These are phyloP conservation scores for Schizochytrium sp. DNA, from an alignment of 108 stramenopile genomes.

Conservation along the genomic window DNA sequence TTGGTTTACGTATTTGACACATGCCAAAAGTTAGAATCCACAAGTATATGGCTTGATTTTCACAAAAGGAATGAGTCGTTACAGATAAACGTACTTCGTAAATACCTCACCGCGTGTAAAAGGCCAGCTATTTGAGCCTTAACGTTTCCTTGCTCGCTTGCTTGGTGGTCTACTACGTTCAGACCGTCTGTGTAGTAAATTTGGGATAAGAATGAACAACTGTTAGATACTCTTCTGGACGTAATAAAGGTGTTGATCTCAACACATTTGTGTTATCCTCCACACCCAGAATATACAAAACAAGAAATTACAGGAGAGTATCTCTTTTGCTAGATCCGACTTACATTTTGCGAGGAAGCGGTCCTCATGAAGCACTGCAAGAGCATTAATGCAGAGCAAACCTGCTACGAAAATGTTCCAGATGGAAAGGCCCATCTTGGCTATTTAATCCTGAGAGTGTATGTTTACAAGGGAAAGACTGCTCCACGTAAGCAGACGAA, in stretches of 20 bases:
- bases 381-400: slow-evolving; percentile 46
- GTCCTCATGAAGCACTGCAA: slow-evolving; percentile 48
- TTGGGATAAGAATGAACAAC: too few relatives aligned
- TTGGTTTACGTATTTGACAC: background rate
- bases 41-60: background rate
- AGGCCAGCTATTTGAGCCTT: slow-evolving; percentile 50
- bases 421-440: slow-evolving; percentile 25
- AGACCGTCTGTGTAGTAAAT: slow-evolving; percentile 11
- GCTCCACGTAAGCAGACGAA: too few relatives aligned
- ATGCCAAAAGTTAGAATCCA: background rate
- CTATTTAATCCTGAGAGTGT: background rate
- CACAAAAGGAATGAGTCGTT: background rate
- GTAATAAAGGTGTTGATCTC: background rate
- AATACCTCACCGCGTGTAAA: slow-evolving; percentile 58
- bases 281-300: too few relatives aligned
- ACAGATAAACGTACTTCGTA: slow-evolving; percentile 39
- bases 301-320: too few relatives aligned
- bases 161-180: slow-evolving; percentile 26
- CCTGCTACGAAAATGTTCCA: slow-evolving; percentile 50
- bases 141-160: slow-evolving; percentile 47
- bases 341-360: slow-evolving; percentile 53
- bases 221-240: background rate
- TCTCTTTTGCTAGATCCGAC: background rate
- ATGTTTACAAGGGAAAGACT: too few relatives aligned
- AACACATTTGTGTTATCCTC: too few relatives aligned